These are phyloP conservation scores for Spiromastix sp. DNA, from an alignment of 2,329 filamentous ascomycete genomes.

Conservation along the genomic window DNA sequence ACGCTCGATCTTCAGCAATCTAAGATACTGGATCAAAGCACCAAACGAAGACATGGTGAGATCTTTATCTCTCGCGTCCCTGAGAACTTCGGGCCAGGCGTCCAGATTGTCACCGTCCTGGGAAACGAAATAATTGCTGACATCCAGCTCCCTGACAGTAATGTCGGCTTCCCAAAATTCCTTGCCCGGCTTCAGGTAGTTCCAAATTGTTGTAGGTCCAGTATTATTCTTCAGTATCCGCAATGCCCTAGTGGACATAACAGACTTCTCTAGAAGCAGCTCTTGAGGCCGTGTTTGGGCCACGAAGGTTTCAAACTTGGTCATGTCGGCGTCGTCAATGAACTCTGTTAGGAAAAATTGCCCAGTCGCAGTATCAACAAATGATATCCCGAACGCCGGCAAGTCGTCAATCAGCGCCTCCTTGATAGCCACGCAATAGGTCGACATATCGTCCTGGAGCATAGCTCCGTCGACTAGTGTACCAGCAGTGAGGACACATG, in stretches of 20 bases:
- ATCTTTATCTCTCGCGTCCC: conserved; percentile 65
- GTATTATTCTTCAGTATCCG: conserved; percentile 96
- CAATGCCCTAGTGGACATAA: conserved; percentile 74
- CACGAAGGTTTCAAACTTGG: conserved; percentile 93
- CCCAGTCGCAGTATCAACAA: conserved; percentile 90
- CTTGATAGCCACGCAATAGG: conserved; percentile 92
- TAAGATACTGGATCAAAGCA: conserved; percentile 77
- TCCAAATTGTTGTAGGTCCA: conserved; percentile 87
- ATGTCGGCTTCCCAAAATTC: conserved; percentile 89
- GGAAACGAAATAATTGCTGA: conserved; percentile 65
- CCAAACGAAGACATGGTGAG: conserved; percentile 84
- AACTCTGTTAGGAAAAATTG: conserved; percentile 93
- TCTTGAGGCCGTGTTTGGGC: conserved; percentile 86
- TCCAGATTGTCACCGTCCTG: conserved; percentile 48
- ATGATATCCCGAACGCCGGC: conserved; percentile 82
- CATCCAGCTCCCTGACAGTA: conserved; percentile 70
- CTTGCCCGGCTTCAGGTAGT: conserved; percentile 70
- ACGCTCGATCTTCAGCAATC: conserved; percentile 76
- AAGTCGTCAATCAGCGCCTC: conserved; percentile 58
- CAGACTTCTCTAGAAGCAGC: conserved; percentile 77
- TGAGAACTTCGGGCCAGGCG: conserved; percentile 68
- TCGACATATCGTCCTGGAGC: conserved; percentile 96
- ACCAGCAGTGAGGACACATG: conserved; percentile 81
- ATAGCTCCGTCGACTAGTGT: conserved; percentile 93
- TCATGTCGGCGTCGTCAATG: conserved; percentile 81